Percentiles rank a stretch among this genome's conserved stretches.
Conservation (phyloP, 495 filamentous ascomycete species). For the Talaromyces nanjingensis region DNA sequence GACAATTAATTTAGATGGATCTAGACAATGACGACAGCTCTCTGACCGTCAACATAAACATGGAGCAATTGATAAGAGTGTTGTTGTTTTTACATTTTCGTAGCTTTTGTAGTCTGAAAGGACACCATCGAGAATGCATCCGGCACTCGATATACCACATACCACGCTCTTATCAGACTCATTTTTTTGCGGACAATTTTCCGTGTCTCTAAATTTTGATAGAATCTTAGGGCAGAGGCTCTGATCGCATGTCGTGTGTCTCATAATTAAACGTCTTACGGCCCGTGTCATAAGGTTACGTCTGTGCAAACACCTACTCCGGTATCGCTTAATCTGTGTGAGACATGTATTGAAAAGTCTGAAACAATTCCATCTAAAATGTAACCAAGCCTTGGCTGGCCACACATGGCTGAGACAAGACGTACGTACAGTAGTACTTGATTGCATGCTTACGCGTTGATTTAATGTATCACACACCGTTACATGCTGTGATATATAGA, state of each 20-base stretch:
- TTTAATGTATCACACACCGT: background rate
- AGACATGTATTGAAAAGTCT: background rate
- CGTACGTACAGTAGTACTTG: background rate
- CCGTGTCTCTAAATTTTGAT: background rate
- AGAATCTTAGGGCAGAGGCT: background rate
- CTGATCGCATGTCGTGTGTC: background rate
- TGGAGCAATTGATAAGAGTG: background rate
- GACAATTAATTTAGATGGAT: background rate
- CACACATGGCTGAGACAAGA: background rate
- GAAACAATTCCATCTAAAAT: background rate
- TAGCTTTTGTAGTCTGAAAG: background rate
- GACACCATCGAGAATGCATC: background rate
- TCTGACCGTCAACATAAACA: background rate
- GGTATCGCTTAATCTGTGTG: background rate
- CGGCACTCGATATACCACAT: background rate
- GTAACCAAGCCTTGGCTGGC: background rate
- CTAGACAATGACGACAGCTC: background rate
- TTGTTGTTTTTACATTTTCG: background rate
- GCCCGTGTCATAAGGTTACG: background rate
- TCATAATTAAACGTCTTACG: background rate
- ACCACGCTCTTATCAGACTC: background rate
- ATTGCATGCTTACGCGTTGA: background rate
- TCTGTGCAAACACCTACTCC: background rate
- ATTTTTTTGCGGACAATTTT: background rate
- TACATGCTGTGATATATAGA: background rate